Percentiles rank a stretch among this genome's conserved stretches.
Evolutionary conservation across 2,329 filamentous ascomycete species (phyloP).

Genomic region (Diaporthe destruens): DNA sequence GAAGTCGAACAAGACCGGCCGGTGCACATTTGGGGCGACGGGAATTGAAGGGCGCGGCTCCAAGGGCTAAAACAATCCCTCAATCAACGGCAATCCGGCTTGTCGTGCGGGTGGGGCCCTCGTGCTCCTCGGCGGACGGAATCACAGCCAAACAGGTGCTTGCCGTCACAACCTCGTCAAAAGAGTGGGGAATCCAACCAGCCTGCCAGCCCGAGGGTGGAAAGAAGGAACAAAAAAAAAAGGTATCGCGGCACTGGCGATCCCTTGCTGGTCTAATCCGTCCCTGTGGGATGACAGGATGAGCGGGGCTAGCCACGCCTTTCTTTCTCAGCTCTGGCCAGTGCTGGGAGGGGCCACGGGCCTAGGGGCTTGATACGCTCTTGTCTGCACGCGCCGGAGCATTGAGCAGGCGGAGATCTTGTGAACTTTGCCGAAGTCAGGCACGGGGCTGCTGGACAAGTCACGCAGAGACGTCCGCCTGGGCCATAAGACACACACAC

Average conservation of each 20-base stretch:
- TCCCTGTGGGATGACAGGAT: constrained; percentile 27
- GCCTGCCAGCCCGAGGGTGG: constrained; percentile 8
- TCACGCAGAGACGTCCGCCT: constrained; percentile 6
- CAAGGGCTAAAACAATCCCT: constrained; percentile 17
- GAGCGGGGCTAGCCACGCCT: constrained; percentile 20
- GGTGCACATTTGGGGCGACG: not conserved
- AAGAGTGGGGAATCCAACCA: constrained; percentile 13
- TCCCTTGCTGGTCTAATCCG: constrained; percentile 28
- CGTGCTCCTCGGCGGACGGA: not conserved
- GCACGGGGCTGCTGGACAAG: constrained; percentile 22
- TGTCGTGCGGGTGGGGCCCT: constrained; percentile 10
- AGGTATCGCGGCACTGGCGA: not conserved
- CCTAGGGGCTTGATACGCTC: not conserved
- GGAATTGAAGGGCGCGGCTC: constrained; percentile 13
- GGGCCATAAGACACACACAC: not conserved
- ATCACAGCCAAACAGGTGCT: constrained; percentile 21
- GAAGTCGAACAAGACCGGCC: not conserved
- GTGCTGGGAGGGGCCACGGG: not conserved
- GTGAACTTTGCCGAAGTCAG: constrained; percentile 30
- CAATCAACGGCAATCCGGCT: constrained; percentile 26
- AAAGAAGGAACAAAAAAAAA: not conserved
- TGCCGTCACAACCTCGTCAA: constrained; percentile 23
- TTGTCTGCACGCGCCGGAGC: constrained; percentile 1
- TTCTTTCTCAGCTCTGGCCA: constrained; percentile 2
- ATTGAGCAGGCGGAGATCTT: constrained; percentile 25